Conservation (phyloP, 306 rosid species). For the Medicago truncatula region DNA sequence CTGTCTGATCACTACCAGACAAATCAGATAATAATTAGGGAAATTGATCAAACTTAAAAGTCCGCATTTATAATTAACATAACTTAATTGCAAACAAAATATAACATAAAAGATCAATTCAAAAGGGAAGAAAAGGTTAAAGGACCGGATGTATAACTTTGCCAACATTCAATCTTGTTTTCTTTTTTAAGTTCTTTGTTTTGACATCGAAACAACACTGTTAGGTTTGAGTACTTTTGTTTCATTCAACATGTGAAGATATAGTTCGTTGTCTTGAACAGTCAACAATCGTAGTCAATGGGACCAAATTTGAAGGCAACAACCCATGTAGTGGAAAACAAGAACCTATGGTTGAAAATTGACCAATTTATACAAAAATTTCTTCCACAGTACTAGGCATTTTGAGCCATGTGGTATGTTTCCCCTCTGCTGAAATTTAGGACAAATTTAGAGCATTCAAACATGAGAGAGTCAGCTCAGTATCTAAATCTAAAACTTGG, state of each 20-base stretch:
- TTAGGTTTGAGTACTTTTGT: constrained; percentile 30
- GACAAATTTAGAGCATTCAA: constrained; percentile 37
- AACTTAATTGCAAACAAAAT: no score
- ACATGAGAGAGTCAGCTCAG: constrained; percentile 15
- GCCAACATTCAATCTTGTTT: not conserved
- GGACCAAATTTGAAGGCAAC: constrained; percentile 47
- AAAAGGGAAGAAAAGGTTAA: no score
- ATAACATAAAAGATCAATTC: no score
- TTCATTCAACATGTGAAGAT: constrained; percentile 49
- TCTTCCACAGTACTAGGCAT: constrained; percentile 31
- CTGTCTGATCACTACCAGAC: no score
- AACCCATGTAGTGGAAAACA: constrained; percentile 56
- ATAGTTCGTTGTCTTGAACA: constrained; percentile 30
- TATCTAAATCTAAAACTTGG: not conserved
- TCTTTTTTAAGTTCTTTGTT: not conserved
- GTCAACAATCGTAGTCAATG: constrained; percentile 35
- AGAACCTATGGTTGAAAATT: constrained; percentile 48
- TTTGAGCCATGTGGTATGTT: constrained; percentile 69
- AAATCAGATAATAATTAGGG: no score
- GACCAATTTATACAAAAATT: constrained; percentile 46
- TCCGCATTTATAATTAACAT: no score
- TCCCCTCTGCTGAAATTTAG: constrained; percentile 38
- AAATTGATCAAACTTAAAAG: no score
- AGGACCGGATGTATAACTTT: no score
- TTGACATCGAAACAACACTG: constrained; percentile 16